Evolutionary conservation across 73 alveolate genomes (phyloP), one percentile per base, ranked within the genome.

Genomic region (Paramecium sexaurelia): DNA sequence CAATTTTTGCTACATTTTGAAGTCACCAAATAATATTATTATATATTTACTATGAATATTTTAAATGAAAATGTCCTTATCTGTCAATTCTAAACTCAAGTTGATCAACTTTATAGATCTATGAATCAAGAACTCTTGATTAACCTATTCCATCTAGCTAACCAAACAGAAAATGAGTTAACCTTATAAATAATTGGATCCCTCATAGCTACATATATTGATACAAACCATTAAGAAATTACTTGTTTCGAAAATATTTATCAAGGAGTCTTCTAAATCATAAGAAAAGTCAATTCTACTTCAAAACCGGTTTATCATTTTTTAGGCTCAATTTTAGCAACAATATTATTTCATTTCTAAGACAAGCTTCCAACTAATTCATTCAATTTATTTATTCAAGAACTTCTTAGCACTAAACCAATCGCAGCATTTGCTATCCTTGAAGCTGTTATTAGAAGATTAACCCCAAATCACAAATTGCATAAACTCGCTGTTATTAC

Each of bases 261-360:
- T 71, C 35, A 71, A 22, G 55, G 55, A 35, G 86, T 37, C 20
- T 71, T 32, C 15, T 20, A 71, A 71, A 71, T 37, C 56, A 71
- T 71, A 8, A 36, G 32, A 27, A 71, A 37, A 36, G 19, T 29
- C 32, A 35, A 33, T 10, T 35, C 86, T 10, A 37, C 37, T 4
- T 33, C 43, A 8, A 35, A 71, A 27, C 57, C 86, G 29, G 86
- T 71, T 36, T 71, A 71, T 71, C 86, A 71, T 71, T 71, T 71
- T 71, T 36, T 71, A 27, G 86, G 86, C 86, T 71, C 86, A 71
- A 71, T 71, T 71, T 71, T 71, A 71, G 86, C 86, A 4, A 71
- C 37, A 19, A 71, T 71, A 11, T 11, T 71, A 33, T 71, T 71
- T 71, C 56, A 71, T 36, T 71, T 27, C 17, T 71, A 71, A 32